Evolutionary conservation across 192 early-diverging fungal species (phyloP), one percentile per base, ranked within the genome.

Genomic region (Mortierella alpina): DNA sequence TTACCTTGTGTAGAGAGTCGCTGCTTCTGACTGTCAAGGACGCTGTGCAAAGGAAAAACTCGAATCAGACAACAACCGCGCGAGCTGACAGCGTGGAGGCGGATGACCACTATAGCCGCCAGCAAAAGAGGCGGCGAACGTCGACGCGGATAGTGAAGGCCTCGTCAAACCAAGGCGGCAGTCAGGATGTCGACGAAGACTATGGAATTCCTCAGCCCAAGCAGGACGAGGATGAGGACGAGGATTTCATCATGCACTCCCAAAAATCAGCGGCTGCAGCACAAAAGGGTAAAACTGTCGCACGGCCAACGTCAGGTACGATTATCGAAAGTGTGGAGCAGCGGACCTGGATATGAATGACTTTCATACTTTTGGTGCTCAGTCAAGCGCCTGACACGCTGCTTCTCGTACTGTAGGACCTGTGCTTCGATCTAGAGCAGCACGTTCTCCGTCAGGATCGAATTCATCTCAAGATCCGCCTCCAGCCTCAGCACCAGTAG

Each of bases 71-170:
- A 4, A 15, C 45, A 47, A 20, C 56, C 2, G 18, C 50, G 41
- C 59, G 54, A 10, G 42, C 42, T 20, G 69, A 68, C 6, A 72
- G 65, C 45, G 72, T 80, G 77, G 77, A 80, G 5, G 18, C 68
- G 4, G 70, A 80, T 20, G 65, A 63, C 45, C 31, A 31, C 31
- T 31, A 31, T 3, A 31, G 31, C 31, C 31, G 3, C 0, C 59
- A 68, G n/a, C 52, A 70, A 15, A 80, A 80, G 63, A 52, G 77
- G 49, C 64, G 77, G 57, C 63, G 77, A 59, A 72, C 64, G 52
- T 80, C 77, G 13, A 42, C 57, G 8, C 58, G 77, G 47, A 57
- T 76, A 15, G 63, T 6, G 6, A 63, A 50, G 11, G 22, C 66
- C 0, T 46, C 54, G 22, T n/a, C 66, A 14, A 45, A 62, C 6